Conservation (phyloP, 768 basidiomycete genomes). For the Mycena maculata region DNA sequence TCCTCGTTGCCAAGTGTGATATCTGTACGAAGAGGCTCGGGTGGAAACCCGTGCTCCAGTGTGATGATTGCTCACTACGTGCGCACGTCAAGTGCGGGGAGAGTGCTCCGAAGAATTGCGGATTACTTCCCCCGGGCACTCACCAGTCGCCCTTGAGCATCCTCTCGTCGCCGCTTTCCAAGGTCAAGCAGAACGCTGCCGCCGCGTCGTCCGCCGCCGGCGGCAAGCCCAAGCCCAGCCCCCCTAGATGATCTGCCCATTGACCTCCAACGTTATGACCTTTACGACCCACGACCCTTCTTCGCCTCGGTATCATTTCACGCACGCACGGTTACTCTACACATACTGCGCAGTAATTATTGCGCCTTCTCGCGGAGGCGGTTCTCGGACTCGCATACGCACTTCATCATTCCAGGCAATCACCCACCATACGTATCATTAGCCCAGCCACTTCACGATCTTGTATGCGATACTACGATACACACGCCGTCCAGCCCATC, state of each 20-base stretch:
- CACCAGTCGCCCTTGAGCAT: slow-evolving; percentile 43
- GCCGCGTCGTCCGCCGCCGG: slow-evolving; percentile 38
- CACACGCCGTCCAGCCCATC: slow-evolving; percentile 23
- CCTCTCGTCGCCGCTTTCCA: slow-evolving; percentile 53
- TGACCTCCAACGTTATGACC: slow-evolving; percentile 19
- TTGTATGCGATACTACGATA: slow-evolving; percentile 31
- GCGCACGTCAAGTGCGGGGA: slow-evolving; percentile 92
- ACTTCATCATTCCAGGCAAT: slow-evolving; percentile 20
- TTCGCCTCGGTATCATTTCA: slow-evolving; percentile 8
- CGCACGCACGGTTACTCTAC: slow-evolving; percentile 22
- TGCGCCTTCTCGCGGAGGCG: neutral
- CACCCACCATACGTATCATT: slow-evolving; percentile 29
- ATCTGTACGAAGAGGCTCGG: slow-evolving; percentile 85
- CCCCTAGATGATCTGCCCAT: slow-evolving; percentile 32
- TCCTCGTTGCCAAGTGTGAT: slow-evolving; percentile 83
- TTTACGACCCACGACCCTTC: slow-evolving; percentile 29
- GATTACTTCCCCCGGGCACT: slow-evolving; percentile 41
- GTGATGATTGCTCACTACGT: slow-evolving; percentile 83
- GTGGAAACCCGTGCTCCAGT: slow-evolving; percentile 87
- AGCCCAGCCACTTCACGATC: slow-evolving; percentile 28
- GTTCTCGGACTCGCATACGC: slow-evolving; percentile 25
- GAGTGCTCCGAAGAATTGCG: slow-evolving; percentile 82
- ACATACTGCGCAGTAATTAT: slow-evolving; percentile 16
- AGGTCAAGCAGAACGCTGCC: slow-evolving; percentile 51
- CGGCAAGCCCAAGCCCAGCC: slow-evolving; percentile 43